phyloP scores from a whole-genome alignment of 2,329 filamentous ascomycete genomes.

The Cladophialophora psammophila region DNA sequence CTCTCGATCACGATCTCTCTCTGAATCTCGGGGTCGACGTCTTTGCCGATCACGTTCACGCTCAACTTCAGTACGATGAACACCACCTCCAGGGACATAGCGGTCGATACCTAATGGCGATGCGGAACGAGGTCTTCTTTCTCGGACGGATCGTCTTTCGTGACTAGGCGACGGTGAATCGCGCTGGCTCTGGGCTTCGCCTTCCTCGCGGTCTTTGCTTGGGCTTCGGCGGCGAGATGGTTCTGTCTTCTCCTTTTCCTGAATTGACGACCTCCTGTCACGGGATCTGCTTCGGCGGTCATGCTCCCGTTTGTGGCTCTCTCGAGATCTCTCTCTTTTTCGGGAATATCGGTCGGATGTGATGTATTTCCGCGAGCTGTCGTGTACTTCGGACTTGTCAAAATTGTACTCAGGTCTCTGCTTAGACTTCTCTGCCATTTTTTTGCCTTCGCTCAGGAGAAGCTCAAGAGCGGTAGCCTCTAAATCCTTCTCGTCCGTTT shows the following conservation, averaged over 20 bases:
- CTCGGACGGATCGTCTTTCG: conserved; percentile 32
- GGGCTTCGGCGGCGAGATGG: conserved; percentile 17
- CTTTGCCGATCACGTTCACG: conserved; percentile 42
- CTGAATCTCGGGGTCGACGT: conserved; percentile 35
- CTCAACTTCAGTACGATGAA: conserved; percentile 38
- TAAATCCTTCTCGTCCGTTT: conserved; percentile 62
- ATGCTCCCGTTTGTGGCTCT: conserved; percentile 35
- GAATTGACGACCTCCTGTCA: conserved; percentile 26
- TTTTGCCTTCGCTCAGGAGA: conserved; percentile 62
- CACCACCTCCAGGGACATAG: conserved; percentile 52
- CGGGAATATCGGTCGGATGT: conserved; percentile 40
- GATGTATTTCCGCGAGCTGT: conserved; percentile 40
- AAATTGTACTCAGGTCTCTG: conserved; percentile 59
- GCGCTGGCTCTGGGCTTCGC: conserved; percentile 37
- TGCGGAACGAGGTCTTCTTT: conserved; percentile 43
- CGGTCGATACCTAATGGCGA: conserved; percentile 51
- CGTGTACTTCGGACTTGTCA: conserved; percentile 43
- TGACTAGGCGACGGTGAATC: conserved; percentile 33
- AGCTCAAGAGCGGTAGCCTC: conserved; percentile 63
- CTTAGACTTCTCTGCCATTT: conserved; percentile 60
- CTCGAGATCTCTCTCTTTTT: conserved; percentile 42
- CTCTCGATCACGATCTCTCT: conserved; percentile 30
- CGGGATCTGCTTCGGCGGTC: conserved; percentile 40
- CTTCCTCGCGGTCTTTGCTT: conserved; percentile 40
- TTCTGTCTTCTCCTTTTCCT: conserved; percentile 16